Evolutionary conservation across 1,284 basidiomycete genomes (phyloP), one percentile per base, ranked within the genome.

Genomic region (Leccinum colubrinum): DNA sequence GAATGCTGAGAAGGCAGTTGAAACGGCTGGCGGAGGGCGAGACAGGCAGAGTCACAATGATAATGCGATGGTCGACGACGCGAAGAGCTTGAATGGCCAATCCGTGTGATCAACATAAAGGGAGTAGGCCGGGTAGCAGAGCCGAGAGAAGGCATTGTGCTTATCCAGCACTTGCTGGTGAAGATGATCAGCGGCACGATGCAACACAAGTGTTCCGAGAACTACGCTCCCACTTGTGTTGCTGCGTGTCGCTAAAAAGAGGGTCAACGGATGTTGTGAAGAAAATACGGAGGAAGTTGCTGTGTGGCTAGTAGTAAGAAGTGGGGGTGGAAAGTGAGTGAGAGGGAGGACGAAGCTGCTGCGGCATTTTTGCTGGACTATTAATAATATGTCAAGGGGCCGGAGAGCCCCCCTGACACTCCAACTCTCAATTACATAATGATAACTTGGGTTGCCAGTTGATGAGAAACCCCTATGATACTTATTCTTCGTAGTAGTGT

Each of bases 151-250:
- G 3, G 7, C 4, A 25, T 35, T 60, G 22, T 7, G 33, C 46
- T 43, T 39, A 51, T 37, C 22, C 55, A 20, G 12, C 17, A 55
- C 20, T 30, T 17, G 51, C 3, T 9, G 53, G 2, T 27, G 27
- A 9, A 11, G n/a, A 11, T 4, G 37, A 50, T 35, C 11, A 20
- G 50, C 14, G 62, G 57, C 64, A 72, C 67, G 61, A 62, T 14
- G 53, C 55, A 71, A 56, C 41, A 76, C 77, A 74, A 76, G 78
- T 73, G 78, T 81, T 76, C 64, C 74, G 78, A 83, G 81, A 67
- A 81, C 79, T 74, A 70, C 80, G 78, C 81, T 83, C 81, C 76
- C 78, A 72, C 77, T 76, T 74, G 75, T 72, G 65, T 56, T 66
- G 59, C 60, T 15, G 61, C 53, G 65, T 67, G 67, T 55, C 66